phyloP scores from a whole-genome alignment of 345 rosid genomes.

The Heritiera fomes region DNA sequence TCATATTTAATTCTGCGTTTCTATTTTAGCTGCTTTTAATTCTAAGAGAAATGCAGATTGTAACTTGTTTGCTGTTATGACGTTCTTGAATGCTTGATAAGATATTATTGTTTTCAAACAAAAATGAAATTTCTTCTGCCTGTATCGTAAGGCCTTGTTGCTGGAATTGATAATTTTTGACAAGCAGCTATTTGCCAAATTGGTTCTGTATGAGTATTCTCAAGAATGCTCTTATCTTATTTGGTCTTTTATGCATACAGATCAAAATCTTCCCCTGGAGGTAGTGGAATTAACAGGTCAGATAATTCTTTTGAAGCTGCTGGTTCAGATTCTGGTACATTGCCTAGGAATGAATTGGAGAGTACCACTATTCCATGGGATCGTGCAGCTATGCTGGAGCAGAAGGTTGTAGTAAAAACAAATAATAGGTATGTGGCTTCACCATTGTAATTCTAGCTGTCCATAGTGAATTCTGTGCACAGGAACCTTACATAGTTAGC shows the following conservation, averaged over 20 bases:
- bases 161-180: background rate
- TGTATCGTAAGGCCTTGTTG: background rate
- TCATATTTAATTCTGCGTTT: background rate
- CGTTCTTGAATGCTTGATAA: background rate
- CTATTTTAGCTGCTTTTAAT: background rate
- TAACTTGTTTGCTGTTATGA: background rate
- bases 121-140: background rate
- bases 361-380: conserved; percentile 55
- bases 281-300: conserved; percentile 60
- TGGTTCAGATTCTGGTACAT: conserved; percentile 56
- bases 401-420: conserved; percentile 60
- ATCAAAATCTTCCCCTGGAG: conserved; percentile 64
- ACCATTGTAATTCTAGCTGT: conserved; percentile 22
- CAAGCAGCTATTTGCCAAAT: background rate
- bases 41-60: background rate
- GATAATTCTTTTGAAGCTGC: conserved; percentile 60
- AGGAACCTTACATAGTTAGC: background rate
- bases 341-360: conserved; percentile 65
- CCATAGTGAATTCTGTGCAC: background rate
- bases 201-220: background rate
- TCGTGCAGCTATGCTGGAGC: conserved; percentile 48
- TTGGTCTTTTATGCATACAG: conserved; percentile 42
- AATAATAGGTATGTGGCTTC: conserved; percentile 59
- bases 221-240: conserved; percentile 9
- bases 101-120: background rate